Base-by-base conservation (phyloP, 345 rosid genomes). In the Citrus hindsii region DNA sequence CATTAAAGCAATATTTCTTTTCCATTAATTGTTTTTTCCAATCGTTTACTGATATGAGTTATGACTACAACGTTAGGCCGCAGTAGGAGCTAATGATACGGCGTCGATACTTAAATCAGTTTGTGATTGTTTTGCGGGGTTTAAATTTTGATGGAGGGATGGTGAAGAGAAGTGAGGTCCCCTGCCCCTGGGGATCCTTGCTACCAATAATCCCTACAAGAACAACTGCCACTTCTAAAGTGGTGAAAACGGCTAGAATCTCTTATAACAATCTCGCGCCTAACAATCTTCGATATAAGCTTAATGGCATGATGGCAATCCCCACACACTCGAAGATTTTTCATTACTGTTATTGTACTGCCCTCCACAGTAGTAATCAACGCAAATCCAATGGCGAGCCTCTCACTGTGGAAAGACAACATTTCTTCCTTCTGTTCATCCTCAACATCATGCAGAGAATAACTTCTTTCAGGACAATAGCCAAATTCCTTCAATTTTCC, bases 241-340 rank as follows among this genome's bases (percentile, higher is more conserved):
- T 87, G 92, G 77, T 88, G 92, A 85, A 92, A 92, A 27, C 91
- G 84, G 40, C 73, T 76, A 5, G 89, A 60, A 82, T 90, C 93
- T 59, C 96, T 84, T 24, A 92, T 84, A 74, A 90, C 78, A 72
- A 90, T 86, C 79, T 84, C 84, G 46, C 87, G 87, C 12, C 79
- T 83, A 33, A 83, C 88, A 48, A 90, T 82, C 66, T 72, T 84
- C 16, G 92, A 85, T 21, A 88, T 84, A n/a, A 87, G 82, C 82
- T 89, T 89, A 46, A 89, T 81, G 28, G 80, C 90, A 48, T 86
- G 72, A 83, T 89, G 92, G 81, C 92, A 90, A 80, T 92, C 92
- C 69, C 89, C 93, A 76, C 98, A 89, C 10, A 88, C 90, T 7
- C 98, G 83, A 30, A 93, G 89, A 79, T 92, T 92, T 78, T 93